Evolutionary conservation across 441 rosid genomes (phyloP), one percentile per base, ranked within the genome.

Genomic region (Cnidoscolus chayamansa): DNA sequence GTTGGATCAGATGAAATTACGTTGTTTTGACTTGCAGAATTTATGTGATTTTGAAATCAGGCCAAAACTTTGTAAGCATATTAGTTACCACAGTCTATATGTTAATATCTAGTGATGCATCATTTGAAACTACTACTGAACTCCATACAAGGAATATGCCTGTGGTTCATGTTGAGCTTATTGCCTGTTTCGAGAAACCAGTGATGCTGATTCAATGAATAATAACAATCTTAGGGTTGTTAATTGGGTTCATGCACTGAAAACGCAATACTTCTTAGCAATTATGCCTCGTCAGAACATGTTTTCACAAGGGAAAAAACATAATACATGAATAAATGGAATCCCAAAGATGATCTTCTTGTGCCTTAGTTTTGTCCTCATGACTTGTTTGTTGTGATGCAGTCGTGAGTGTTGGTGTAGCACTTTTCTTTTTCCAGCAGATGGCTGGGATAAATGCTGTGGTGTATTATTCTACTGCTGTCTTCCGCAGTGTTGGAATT

Each of bases 391-490:
- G 31, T 10, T 43, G 69, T 79, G 68, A 75, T 86, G 87, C 89
- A 93, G 99, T 95, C 80, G 99, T 95, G 49, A 95, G 96, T 77
- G 95, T 93, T 50, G 99, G 99, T 67, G 95, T 93, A 16, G 96
- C 99, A 78, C 96, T 95, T 74, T 95, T 93, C 91, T 83, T 95
- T 73, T 91, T 95, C 88, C 99, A 95, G 80, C 99, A 93, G 81
- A 78, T 95, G 83, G 99, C 97, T 8, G 99, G 99, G 65, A 95
- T 95, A 83, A 95, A 95, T 63, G 99, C 97, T 53, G 99, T 95
- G 67, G 98, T 95, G n/a, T 95, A 93, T 78, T 95, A 95, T 86
- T 95, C 99, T 15, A 93, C 98, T 62, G 79, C 99, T 10, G 99
- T 95, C 76, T 95, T 95, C 73, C 97, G 97, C 49, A 87, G 90